Conservation (phyloP, 805 yeast genomes). For the Saturnispora ahearnii region DNA sequence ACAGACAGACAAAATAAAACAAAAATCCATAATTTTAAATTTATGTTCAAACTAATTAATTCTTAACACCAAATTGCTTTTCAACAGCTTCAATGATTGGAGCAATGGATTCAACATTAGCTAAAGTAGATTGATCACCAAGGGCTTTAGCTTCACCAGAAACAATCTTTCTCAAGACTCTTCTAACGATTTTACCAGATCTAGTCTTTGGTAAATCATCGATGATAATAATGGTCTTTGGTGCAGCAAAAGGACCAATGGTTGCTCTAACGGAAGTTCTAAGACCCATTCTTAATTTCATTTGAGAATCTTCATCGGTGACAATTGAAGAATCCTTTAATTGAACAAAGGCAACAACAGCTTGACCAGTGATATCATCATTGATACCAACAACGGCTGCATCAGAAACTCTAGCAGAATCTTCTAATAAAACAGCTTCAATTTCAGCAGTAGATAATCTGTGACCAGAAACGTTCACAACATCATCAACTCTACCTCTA, state of each 20-base stretch:
- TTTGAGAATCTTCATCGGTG: conserved; percentile 36
- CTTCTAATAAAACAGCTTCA: conserved; percentile 81
- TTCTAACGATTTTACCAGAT: conserved; percentile 98
- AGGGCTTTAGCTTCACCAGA: conserved; percentile 87
- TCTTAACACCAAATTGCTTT: conserved; percentile 31
- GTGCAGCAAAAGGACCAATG: conserved; percentile 94
- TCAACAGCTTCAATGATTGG: conserved; percentile 65
- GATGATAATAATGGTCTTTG: conserved; percentile 72
- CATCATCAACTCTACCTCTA: conserved; percentile 97
- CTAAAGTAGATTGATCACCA: conserved; percentile 85
- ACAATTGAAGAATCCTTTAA: conserved; percentile 46
- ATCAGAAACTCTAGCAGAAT: conserved; percentile 67
- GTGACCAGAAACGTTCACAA: conserved; percentile 96
- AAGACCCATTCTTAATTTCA: conserved; percentile 61
- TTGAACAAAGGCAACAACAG: conserved; percentile 90
- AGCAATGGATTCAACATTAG: conserved; percentile 78
- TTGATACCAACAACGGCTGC: conserved; percentile 94
- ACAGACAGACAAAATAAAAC: not conserved
- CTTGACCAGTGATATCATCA: conserved; percentile 96
- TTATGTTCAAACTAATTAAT: conserved; percentile 12
- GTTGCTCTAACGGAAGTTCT: conserved; percentile 83
- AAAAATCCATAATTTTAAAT: not conserved
- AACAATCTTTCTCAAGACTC: conserved; percentile 87
- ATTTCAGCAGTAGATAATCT: conserved; percentile 97
- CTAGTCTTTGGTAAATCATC: conserved; percentile 96